Percentiles rank a stretch among this genome's conserved stretches.
Evolutionary conservation across 2,329 filamentous ascomycete genomes (phyloP).

Genomic region (Colletotrichum scovillei): DNA sequence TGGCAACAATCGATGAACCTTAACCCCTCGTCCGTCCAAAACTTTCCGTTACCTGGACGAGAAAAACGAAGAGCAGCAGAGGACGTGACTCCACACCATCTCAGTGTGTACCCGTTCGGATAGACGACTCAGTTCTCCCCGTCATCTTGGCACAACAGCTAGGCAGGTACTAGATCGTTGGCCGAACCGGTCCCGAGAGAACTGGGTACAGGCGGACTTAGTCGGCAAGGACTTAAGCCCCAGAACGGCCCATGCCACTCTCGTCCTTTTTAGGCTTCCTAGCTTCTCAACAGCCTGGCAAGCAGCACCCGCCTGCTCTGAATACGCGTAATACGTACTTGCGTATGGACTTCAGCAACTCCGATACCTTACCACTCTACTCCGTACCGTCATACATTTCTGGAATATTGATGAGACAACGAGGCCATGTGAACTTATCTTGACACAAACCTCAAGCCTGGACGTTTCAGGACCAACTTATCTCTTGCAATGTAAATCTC

Average conservation of each 20-base stretch:
- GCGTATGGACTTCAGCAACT: background rate
- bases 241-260: slow-evolving; percentile 1
- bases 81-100: slow-evolving; percentile 8
- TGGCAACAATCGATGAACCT: slow-evolving; percentile 13
- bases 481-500: background rate
- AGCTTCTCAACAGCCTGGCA: background rate
- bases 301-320: background rate
- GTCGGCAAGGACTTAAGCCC: slow-evolving; percentile 33
- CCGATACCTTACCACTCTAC: background rate
- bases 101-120: background rate
- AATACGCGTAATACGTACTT: slow-evolving; percentile 10
- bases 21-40: slow-evolving; percentile 15
- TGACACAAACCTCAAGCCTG: background rate
- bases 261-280: too few species aligned
- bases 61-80: background rate
- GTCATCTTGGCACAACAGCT: slow-evolving; percentile 24
- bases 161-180: background rate
- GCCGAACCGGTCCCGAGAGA: slow-evolving; percentile 26
- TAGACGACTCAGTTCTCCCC: slow-evolving; percentile 22
- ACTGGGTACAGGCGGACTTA: slow-evolving; percentile 20
- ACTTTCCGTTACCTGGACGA: background rate
- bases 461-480: background rate
- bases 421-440: background rate
- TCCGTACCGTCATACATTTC: background rate
- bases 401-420: background rate